Evolutionary conservation across 176 grass and related monocot species (phyloP).

Genomic region (Oryza officinalis): DNA sequence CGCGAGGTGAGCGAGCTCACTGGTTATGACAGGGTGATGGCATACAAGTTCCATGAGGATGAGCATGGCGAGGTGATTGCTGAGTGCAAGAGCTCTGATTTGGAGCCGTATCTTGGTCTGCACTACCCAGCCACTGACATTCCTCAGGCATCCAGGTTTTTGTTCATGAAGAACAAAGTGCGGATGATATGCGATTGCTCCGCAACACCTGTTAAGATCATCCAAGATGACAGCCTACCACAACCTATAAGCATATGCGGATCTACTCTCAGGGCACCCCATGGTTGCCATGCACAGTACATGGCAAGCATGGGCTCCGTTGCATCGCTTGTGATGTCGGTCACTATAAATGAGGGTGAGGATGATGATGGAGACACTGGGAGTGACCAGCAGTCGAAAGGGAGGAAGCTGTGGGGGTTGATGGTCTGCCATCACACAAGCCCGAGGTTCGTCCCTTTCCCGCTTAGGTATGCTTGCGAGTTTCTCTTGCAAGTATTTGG

Average conservation of each 20-base stretch:
- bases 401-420: slow-evolving; percentile 83
- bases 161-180: slow-evolving; percentile 99
- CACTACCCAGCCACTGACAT: slow-evolving; percentile 99
- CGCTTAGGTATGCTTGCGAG: slow-evolving; percentile 92
- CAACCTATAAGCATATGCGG: slow-evolving; percentile 76
- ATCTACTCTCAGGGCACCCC: slow-evolving; percentile 82
- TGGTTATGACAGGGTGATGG: slow-evolving; percentile 93
- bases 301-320: slow-evolving; percentile 95
- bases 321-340: slow-evolving; percentile 88
- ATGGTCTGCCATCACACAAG: slow-evolving; percentile 90
- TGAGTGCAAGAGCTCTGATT: slow-evolving; percentile 78
- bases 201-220: slow-evolving; percentile 61
- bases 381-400: slow-evolving; percentile 53
- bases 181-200: slow-evolving; percentile 86
- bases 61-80: slow-evolving; percentile 95
- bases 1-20: slow-evolving; percentile 83
- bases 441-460: slow-evolving; percentile 87
- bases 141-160: slow-evolving; percentile 81
- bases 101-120: slow-evolving; percentile 89
- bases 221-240: slow-evolving; percentile 67
- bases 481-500: slow-evolving; percentile 95
- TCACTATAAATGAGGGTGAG: slow-evolving; percentile 77
- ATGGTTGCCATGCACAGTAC: slow-evolving; percentile 95
- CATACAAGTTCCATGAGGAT: slow-evolving; percentile 96
- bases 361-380: slow-evolving; percentile 53